Percentiles rank a stretch among this genome's conserved stretches.
phyloP scores from a whole-genome alignment of 176 grass and related monocot genomes.

The Rhynchospora tenuis region DNA sequence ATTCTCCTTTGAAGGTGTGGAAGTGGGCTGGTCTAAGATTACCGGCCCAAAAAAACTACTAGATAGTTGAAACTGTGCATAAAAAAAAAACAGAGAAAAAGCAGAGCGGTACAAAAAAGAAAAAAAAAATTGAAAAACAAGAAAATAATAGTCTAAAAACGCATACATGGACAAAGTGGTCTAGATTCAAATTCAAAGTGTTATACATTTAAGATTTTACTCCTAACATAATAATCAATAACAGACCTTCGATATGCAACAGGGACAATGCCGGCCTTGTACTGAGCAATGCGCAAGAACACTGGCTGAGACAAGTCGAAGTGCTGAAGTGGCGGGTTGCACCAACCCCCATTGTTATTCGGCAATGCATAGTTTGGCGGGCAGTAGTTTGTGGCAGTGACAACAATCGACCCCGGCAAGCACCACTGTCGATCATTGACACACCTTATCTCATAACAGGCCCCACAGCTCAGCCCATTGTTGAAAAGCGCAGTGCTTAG shows the following conservation, averaged over 20 bases:
- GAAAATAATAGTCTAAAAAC: neutral
- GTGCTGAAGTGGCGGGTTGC: constrained; percentile 66
- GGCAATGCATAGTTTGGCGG: constrained; percentile 59
- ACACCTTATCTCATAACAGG: constrained; percentile 65
- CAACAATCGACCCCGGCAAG: constrained; percentile 37
- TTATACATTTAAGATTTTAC: neutral
- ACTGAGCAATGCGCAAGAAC: constrained; percentile 51
- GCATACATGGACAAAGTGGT: neutral
- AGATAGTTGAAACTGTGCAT: neutral
- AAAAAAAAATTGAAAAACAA: neutral
- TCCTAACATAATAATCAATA: neutral
- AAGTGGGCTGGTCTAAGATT: neutral
- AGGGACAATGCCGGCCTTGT: constrained; percentile 49
- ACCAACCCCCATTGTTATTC: constrained; percentile 53
- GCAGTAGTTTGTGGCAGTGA: constrained; percentile 73
- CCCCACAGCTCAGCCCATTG: constrained; percentile 64
- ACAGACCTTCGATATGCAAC: constrained; percentile 52
- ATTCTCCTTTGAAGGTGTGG: neutral
- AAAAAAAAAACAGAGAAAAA: neutral
- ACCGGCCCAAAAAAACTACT: neutral
- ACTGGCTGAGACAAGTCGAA: constrained; percentile 76
- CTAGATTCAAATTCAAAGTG: neutral
- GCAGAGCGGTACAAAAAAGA: neutral
- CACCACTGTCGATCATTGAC: constrained; percentile 23
- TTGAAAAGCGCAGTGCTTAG: constrained; percentile 86